Percentiles rank a stretch among this genome's conserved stretches.
These are phyloP conservation scores for Diphasiastrum complanatum DNA, from an alignment of 83 land plant species.

Conservation along the genomic window DNA sequence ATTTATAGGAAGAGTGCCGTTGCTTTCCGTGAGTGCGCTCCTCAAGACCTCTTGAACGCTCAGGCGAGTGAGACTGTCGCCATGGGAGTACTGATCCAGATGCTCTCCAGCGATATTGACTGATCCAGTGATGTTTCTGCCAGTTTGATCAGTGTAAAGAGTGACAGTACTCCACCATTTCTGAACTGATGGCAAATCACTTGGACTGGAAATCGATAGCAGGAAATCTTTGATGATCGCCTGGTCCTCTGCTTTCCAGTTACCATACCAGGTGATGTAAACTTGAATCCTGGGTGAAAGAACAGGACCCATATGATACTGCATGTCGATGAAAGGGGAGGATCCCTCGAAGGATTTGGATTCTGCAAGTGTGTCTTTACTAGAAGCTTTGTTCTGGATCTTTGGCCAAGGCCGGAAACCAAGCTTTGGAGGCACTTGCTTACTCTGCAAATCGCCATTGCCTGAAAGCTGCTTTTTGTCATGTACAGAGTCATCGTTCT, in stretches of 20 bases:
- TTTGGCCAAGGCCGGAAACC: too few relatives aligned
- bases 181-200: conserved; percentile 50
- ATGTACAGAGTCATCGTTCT: too few relatives aligned
- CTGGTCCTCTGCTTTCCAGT: conserved; percentile 56
- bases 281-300: conserved; percentile 50
- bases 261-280: conserved; percentile 87
- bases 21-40: conserved; percentile 34
- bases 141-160: conserved; percentile 79
- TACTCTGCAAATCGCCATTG: too few relatives aligned
- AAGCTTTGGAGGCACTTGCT: too few relatives aligned
- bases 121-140: conserved; percentile 41
- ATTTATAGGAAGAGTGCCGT: conserved; percentile 45
- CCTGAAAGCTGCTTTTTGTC: too few relatives aligned
- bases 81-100: conserved; percentile 59
- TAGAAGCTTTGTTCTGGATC: too few relatives aligned
- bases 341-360: conserved; percentile 72
- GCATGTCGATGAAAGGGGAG: conserved; percentile 58
- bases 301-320: conserved; percentile 88
- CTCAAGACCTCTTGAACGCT: conserved; percentile 54
- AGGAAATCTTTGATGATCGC: conserved; percentile 64
- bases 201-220: conserved; percentile 47
- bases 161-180: conserved; percentile 76
- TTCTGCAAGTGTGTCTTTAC: too few relatives aligned
- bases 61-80: conserved; percentile 47
- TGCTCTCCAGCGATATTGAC: conserved; percentile 46